Evolutionary conservation across 192 early-diverging fungal species (phyloP).

Genomic region (Radiomyces spectabilis): DNA sequence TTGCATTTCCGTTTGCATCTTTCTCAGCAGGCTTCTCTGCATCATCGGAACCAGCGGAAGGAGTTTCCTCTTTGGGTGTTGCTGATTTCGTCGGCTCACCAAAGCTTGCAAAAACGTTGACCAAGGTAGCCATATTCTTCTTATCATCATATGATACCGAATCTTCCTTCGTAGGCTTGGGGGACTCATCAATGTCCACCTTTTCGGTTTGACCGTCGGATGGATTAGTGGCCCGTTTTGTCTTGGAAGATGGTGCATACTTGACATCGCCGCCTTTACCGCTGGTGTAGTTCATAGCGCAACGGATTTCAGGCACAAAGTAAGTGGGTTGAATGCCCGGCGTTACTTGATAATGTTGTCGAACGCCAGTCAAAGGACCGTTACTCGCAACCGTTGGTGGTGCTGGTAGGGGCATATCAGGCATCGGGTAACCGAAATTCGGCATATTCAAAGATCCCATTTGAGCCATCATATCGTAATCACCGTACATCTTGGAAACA

Average conservation of each 20-base stretch:
- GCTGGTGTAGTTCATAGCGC: not conserved
- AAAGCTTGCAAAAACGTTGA: constrained; percentile 4
- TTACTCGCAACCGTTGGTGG: not conserved
- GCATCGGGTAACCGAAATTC: too few species aligned
- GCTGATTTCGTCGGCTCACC: not conserved
- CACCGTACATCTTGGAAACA: not conserved
- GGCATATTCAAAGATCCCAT: too few species aligned
- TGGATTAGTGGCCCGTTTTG: not conserved
- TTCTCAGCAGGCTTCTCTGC: too few species aligned
- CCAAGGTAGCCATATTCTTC: not conserved
- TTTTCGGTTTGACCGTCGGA: not conserved
- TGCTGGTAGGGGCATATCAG: not conserved
- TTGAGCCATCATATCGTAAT: not conserved
- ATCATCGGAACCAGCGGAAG: too few species aligned
- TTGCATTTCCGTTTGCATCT: too few species aligned
- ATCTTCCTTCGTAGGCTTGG: not conserved
- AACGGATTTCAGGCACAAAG: not conserved
- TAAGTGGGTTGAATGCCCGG: not conserved
- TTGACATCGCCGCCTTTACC: not conserved
- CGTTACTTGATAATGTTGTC: not conserved
- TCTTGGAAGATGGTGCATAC: not conserved
- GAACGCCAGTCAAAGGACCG: not conserved
- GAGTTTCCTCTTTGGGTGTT: not conserved
- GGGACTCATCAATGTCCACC: not conserved
- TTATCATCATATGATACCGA: not conserved